These are phyloP conservation scores for Teratosphaeriaceae sp. DNA, from an alignment of 2,329 filamentous ascomycete species.

Conservation along the genomic window DNA sequence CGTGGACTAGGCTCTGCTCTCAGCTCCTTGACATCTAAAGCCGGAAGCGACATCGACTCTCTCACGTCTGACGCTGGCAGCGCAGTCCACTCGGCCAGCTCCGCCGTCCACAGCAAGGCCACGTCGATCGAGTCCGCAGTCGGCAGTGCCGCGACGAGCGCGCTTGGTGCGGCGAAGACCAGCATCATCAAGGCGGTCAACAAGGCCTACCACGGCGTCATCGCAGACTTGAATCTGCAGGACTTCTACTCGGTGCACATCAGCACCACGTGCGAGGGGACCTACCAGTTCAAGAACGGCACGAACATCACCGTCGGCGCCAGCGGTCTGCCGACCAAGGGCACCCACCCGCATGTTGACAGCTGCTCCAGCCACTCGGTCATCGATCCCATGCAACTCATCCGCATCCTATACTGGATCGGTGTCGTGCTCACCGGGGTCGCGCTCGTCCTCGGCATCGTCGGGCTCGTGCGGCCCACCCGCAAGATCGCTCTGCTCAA, in stretches of 20 bases:
- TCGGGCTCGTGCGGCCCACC: slow-evolving; percentile 41
- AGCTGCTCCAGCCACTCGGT: slow-evolving; percentile 48
- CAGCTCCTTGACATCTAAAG: slow-evolving; percentile 15
- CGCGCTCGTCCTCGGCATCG: slow-evolving; percentile 39
- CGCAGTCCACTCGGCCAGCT: slow-evolving; percentile 12
- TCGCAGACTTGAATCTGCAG: slow-evolving; percentile 45
- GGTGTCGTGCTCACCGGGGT: slow-evolving; percentile 36
- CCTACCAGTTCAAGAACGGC: slow-evolving; percentile 35
- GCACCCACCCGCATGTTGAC: slow-evolving; percentile 45
- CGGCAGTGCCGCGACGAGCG: slow-evolving; percentile 17
- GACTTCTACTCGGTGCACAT: slow-evolving; percentile 58
- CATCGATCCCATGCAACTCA: slow-evolving; percentile 52
- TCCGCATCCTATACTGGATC: slow-evolving; percentile 54
- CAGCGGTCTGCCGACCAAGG: slow-evolving; percentile 13
- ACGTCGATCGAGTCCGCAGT: slow-evolving; percentile 18
- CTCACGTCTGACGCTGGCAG: slow-evolving; percentile 10
- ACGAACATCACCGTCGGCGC: slow-evolving; percentile 37
- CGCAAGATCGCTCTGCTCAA: slow-evolving; percentile 42
- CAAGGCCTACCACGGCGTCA: slow-evolving; percentile 33
- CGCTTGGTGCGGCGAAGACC: slow-evolving; percentile 29
- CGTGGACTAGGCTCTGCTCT: slow-evolving; percentile 24
- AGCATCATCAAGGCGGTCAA: slow-evolving; percentile 37
- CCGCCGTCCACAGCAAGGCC: slow-evolving; percentile 13
- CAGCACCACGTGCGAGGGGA: slow-evolving; percentile 51
- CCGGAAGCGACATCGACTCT: slow-evolving; percentile 12